Evolutionary conservation across 1,139 yeast species (phyloP).

Genomic region (Debaryomyces coudertii): DNA sequence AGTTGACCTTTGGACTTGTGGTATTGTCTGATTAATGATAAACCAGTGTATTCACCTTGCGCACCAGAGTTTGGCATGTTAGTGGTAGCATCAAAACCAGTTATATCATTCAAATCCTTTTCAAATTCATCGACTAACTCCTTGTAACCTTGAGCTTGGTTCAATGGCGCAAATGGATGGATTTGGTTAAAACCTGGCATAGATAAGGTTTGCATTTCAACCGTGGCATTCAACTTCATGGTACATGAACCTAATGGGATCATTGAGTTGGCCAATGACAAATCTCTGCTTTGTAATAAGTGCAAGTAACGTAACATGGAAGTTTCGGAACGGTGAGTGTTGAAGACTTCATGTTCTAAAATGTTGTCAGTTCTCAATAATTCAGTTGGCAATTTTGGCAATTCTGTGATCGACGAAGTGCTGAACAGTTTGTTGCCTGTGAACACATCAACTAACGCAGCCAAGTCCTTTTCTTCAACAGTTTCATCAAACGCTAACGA

Average conservation of each 20-base stretch:
- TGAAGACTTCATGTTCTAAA: slow-evolving; percentile 77
- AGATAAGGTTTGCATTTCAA: slow-evolving; percentile 90
- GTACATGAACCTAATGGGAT: slow-evolving; percentile 97
- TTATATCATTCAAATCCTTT: slow-evolving; percentile 83
- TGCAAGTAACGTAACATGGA: slow-evolving; percentile 91
- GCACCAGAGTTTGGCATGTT: slow-evolving; percentile 98
- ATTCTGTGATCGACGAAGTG: slow-evolving; percentile 26
- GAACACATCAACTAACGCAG: slow-evolving; percentile 60
- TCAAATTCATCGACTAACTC: slow-evolving; percentile 77
- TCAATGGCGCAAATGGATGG: slow-evolving; percentile 90
- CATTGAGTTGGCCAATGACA: slow-evolving; percentile 95
- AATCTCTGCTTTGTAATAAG: slow-evolving; percentile 81
- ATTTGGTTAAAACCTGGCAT: slow-evolving; percentile 90
- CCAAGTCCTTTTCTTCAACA: slow-evolving; percentile 64
- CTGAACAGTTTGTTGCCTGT: slow-evolving; percentile 35
- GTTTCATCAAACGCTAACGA: slow-evolving; percentile 89
- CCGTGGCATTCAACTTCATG: slow-evolving; percentile 94
- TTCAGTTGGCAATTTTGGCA: slow-evolving; percentile 58
- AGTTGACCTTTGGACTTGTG: slow-evolving; percentile 70
- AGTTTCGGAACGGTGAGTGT: slow-evolving; percentile 89
- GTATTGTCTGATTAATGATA: slow-evolving; percentile 82
- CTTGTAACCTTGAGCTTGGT: slow-evolving; percentile 85
- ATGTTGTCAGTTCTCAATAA: slow-evolving; percentile 64
- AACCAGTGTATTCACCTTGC: slow-evolving; percentile 96
- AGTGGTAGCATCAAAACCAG: slow-evolving; percentile 93